A percentile compares a stretch with the other conserved stretches of the same genome.
These are phyloP conservation scores for Hypoxylon sp. DNA, from an alignment of 2,329 filamentous ascomycete genomes.

Conservation along the genomic window DNA sequence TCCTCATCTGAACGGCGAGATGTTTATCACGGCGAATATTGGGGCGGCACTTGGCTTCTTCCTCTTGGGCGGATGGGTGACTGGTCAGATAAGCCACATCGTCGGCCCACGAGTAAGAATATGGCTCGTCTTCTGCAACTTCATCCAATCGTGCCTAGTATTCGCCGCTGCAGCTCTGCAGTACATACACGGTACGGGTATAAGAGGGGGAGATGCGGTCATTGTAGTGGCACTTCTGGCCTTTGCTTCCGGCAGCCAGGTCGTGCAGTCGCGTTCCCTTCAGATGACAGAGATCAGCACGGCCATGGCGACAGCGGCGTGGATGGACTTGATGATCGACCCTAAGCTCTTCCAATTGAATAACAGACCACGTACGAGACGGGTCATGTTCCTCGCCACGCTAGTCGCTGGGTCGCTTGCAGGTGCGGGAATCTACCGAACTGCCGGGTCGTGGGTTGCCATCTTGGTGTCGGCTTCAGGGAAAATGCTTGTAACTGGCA, in stretches of 20 bases:
- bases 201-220: constrained; percentile 51
- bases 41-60: constrained; percentile 64
- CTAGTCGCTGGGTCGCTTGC: constrained; percentile 59
- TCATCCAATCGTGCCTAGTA: constrained; percentile 64
- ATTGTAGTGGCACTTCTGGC: constrained; percentile 61
- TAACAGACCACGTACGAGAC: constrained; percentile 61
- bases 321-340: constrained; percentile 68
- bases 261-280: constrained; percentile 64
- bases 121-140: constrained; percentile 64
- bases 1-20: constrained; percentile 56
- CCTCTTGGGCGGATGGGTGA: constrained; percentile 61
- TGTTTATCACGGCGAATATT: constrained; percentile 63
- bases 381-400: constrained; percentile 58
- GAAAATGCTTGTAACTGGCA: constrained; percentile 55
- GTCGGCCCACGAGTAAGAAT: constrained; percentile 59
- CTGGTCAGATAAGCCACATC: constrained; percentile 64
- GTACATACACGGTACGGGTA: constrained; percentile 49
- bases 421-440: constrained; percentile 60
- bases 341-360: constrained; percentile 54
- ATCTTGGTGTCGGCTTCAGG: constrained; percentile 55
- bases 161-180: constrained; percentile 61
- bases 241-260: constrained; percentile 65
- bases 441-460: constrained; percentile 53
- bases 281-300: constrained; percentile 69
- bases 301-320: constrained; percentile 71